Conservation (phyloP, 2,329 filamentous ascomycete species). For the Hypoxylon sp. region DNA sequence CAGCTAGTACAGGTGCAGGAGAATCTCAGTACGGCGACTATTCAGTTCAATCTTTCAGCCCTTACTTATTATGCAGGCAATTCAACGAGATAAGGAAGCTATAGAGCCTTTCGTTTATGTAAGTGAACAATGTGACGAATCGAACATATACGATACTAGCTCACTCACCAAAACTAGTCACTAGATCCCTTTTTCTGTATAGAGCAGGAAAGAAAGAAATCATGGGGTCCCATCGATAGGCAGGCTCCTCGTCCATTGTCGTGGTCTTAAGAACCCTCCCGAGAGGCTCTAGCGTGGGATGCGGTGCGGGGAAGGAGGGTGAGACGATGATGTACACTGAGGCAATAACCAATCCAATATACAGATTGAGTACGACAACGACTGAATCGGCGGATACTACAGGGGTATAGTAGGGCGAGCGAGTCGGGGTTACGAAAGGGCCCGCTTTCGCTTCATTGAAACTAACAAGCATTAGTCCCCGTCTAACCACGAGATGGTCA, state of each 20-base stretch:
- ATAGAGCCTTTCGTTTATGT: background rate
- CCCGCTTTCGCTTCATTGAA: conserved; percentile 11
- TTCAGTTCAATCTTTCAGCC: background rate
- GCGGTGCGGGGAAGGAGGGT: conserved; percentile 33
- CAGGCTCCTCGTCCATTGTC: conserved; percentile 8
- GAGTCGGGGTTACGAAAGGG: conserved; percentile 15
- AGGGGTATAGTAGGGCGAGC: background rate
- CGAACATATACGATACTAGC: conserved; percentile 6
- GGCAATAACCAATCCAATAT: conserved; percentile 18
- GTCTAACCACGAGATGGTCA: background rate
- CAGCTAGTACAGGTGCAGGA: conserved; percentile 1
- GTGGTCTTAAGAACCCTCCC: conserved; percentile 26
- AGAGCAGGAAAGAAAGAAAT: conserved; percentile 8
- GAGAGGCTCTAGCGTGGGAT: conserved; percentile 32
- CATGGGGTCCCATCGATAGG: conserved; percentile 4
- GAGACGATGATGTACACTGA: conserved; percentile 24
- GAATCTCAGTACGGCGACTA: background rate
- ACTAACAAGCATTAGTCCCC: conserved; percentile 2
- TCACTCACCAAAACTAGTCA: background rate
- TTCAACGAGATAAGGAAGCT: background rate
- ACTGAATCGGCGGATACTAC: conserved; percentile 22
- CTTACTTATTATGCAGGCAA: conserved; percentile 8
- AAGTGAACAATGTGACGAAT: background rate
- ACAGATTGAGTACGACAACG: conserved; percentile 1
- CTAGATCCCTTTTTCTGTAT: conserved; percentile 12